phyloP scores from a whole-genome alignment of 495 filamentous ascomycete species.

The Annulohypoxylon bovei region DNA sequence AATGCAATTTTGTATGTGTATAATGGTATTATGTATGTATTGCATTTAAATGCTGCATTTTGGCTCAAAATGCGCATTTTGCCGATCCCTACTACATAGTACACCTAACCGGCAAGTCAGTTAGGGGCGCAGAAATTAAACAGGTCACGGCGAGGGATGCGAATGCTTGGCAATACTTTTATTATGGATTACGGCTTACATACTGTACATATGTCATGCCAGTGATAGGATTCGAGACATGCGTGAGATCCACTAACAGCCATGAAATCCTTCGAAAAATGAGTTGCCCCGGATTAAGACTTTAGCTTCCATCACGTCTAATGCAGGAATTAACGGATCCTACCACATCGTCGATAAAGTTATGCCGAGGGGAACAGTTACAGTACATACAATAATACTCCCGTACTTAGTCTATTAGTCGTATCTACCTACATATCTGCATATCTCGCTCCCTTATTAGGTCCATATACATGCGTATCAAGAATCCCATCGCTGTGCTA shows the following conservation, averaged over 20 bases:
- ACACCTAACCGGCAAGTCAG: background rate
- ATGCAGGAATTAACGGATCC: background rate
- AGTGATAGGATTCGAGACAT: constrained; percentile 34
- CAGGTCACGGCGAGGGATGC: constrained; percentile 18
- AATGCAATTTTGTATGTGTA: no score
- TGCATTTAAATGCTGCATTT: no score
- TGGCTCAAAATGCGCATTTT: no score
- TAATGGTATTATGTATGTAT: no score
- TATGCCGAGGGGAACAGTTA: background rate
- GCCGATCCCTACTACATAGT: no score
- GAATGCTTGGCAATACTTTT: constrained; percentile 24
- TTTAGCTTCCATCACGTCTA: background rate
- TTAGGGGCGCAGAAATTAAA: background rate
- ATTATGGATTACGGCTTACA: constrained; percentile 27
- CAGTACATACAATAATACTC: background rate
- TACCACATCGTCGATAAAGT: background rate
- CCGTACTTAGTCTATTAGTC: background rate
- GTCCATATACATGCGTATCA: background rate
- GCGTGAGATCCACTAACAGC: constrained; percentile 20
- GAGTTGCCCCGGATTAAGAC: constrained; percentile 15
- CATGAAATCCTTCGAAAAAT: constrained; percentile 33
- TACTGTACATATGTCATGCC: constrained; percentile 9
- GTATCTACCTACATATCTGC: background rate
- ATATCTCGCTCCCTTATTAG: background rate
- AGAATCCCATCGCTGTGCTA: constrained; percentile 9